Base-by-base conservation (phyloP, 208 protist genomes). In the Trypanosoma cruzi region DNA sequence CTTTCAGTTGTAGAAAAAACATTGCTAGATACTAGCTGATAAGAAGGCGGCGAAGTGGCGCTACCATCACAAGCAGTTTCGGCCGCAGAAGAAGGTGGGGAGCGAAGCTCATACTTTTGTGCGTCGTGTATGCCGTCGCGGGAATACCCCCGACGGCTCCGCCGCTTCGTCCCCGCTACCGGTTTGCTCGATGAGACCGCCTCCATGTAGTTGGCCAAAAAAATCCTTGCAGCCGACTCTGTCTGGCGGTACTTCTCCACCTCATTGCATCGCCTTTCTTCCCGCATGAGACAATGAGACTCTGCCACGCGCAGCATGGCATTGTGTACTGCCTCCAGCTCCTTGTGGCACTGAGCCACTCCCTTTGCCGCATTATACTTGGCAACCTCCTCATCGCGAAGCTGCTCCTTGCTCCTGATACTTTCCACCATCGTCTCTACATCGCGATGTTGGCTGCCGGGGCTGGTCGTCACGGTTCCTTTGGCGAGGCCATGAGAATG, bases 231-330 rank as follows among this genome's bases (percentile, higher is more conserved):
- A 28, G 50, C 53, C 1, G 4, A 0, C 46, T 75, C 54, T 26
- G 42, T 67, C 26, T 58, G 22, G 26, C 26, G 49, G 34, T 65
- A 72, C 48, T 29, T 50, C 28, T 64, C 57, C 37, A 29, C 52
- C 44, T 60, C 55, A 4, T 48, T 11, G 7, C 52, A 32, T 29
- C 59, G 68, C 53, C 26, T 16, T 20, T 55, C 53, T 28, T 40
- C 48, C 10, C n/a, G 24, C 31, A n/a, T 50, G 1, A 22, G 59
- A 40, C 37, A n/a, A 34, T 64, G 28, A 26, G 52, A 26, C 3
- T 22, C 64, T 34, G 46, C 59, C 7, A 67, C 64, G 0, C 42
- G 18, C 42, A 71, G 31, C 61, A 74, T 65, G 8, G 46, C 64
- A 46, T 24, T 36, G 18, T 81, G 75, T 3, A 32, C 5, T n/a